Evolutionary conservation across 2,329 filamentous ascomycete species (phyloP).

Genomic region (Talaromyces sp.): DNA sequence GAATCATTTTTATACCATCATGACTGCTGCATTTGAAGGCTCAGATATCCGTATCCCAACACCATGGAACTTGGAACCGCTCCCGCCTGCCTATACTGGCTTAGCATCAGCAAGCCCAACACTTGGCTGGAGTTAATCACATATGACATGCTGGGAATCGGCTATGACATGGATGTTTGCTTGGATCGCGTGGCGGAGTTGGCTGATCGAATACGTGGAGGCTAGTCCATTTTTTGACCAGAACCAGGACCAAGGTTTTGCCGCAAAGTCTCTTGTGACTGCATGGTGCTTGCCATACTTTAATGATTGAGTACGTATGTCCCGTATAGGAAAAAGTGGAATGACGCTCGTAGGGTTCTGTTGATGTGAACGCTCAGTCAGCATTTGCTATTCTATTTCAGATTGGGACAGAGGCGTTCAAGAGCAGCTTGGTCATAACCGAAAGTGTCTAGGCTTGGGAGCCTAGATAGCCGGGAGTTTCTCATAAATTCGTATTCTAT

Average conservation of each 20-base stretch:
- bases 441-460: neutral
- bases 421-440: neutral
- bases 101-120: neutral
- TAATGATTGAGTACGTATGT: neutral
- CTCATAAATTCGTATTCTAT: neutral
- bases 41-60: neutral
- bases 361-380: neutral
- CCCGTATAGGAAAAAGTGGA: neutral
- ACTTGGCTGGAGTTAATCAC: neutral
- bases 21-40: neutral
- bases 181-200: constrained; percentile 1
- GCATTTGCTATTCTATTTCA: neutral
- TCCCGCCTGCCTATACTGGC: neutral
- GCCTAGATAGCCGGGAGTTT: neutral
- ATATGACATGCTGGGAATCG: neutral
- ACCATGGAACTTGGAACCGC: neutral
- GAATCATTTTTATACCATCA: neutral
- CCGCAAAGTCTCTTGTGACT: neutral
- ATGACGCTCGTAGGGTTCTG: neutral
- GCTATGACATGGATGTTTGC: neutral
- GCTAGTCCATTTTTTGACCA: constrained; percentile 1
- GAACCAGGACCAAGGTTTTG: neutral
- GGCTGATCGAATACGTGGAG: neutral
- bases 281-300: neutral
- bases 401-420: neutral